Evolutionary conservation across 495 filamentous ascomycete species (phyloP), one percentile per base, ranked within the genome.

Genomic region (Lasiosphaeriaceae sp.): DNA sequence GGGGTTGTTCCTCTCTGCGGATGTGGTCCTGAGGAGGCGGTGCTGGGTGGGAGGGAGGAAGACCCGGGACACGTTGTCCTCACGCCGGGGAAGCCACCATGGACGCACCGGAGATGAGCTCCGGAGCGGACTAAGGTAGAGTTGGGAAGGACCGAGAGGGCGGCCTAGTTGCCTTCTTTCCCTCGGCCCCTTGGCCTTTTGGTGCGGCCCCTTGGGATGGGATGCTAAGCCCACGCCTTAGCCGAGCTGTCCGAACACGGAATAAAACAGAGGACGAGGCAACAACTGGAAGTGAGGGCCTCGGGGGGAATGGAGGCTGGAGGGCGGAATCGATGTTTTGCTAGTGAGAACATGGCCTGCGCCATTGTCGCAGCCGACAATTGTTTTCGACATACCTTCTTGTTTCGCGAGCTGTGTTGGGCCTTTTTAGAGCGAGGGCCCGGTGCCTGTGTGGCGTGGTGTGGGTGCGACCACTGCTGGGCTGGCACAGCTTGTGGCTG

Each of bases 91-190:
- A 43, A n/a, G 39, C 39, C n/a, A 48, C 41, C 31, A 54, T 50
- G 48, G 46, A 50, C 35, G 39, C 22, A 26, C 55, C 61, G 61
- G 64, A 60, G 23, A 16, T 57, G 43, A 47, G 46, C 57, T 60
- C 63, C 60, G 63, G 47, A 2, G 35, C n/a, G 23, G 24, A 11
- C 49, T 19, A 24, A 34, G 24, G 20, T 21, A n/a, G 37, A 39
- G 19, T 14, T 39, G 44, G 50, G 49, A 63, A 56, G 48, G 54
- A 46, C 53, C 52, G 47, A 31, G 47, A 50, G 26, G 52, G 12
- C 17, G 54, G 48, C 35, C 31, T 26, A 41, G 48, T 26, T 54
- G 56, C 45, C 45, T 47, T 41, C 11, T 21, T 35, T 23, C 51
- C 31, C 47, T 23, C 26, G 21, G 24, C 12, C 19, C 19, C 20